These are phyloP conservation scores for Neurospora sp. DNA, from an alignment of 495 filamentous ascomycete species.

Conservation along the genomic window DNA sequence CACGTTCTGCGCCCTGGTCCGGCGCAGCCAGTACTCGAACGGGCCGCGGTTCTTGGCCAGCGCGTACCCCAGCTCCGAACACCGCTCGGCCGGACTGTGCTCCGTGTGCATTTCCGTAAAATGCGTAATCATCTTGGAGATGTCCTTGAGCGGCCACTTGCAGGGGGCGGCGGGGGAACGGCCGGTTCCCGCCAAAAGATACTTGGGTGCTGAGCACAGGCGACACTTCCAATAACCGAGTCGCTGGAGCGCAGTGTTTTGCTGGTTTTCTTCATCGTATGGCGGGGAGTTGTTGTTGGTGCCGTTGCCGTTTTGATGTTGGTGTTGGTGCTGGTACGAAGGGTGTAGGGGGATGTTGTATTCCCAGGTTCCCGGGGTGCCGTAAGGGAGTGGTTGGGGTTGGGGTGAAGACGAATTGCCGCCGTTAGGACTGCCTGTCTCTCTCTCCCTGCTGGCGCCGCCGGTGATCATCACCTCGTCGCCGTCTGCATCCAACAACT, in stretches of 20 bases:
- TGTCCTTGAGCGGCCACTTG: conserved; percentile 38
- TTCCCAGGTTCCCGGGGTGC: background rate
- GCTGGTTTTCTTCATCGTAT: background rate
- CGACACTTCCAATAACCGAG: conserved; percentile 38
- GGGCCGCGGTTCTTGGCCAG: conserved; percentile 32
- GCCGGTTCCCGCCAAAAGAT: conserved; percentile 25
- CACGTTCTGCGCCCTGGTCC: conserved; percentile 26
- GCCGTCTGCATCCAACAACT: background rate
- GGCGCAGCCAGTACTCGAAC: conserved; percentile 36
- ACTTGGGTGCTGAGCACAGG: conserved; percentile 31
- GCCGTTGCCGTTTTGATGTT: background rate
- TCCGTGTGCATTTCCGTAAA: conserved; percentile 36
- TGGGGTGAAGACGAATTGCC: background rate
- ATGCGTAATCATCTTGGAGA: conserved; percentile 37
- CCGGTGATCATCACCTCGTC: background rate
- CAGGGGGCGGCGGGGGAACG: conserved; percentile 34
- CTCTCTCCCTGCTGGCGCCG: background rate
- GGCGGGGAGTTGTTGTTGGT: background rate
- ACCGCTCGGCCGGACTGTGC: conserved; percentile 27
- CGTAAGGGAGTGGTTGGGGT: background rate
- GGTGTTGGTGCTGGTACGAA: background rate
- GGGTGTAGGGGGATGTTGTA: background rate
- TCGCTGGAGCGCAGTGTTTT: conserved; percentile 22
- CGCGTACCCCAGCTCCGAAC: conserved; percentile 29
- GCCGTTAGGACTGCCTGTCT: background rate